Evolutionary conservation across 345 rosid genomes (phyloP), one percentile per base, ranked within the genome.

Genomic region (Brassica juncea): DNA sequence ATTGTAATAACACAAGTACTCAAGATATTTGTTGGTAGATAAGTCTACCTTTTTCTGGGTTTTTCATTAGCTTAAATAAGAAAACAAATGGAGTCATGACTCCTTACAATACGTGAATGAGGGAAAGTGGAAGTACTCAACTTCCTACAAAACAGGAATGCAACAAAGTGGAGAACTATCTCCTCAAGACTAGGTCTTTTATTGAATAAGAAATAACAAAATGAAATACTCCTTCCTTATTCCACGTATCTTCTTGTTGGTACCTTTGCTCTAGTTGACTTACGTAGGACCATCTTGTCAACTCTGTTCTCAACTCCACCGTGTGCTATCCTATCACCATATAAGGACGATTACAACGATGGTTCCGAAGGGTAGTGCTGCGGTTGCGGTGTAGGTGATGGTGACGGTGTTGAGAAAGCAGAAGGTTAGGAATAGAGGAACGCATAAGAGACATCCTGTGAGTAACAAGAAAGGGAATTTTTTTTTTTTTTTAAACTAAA

Each of bases 351-450:
- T 84, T 6, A 88, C 89, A 6, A 88, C 84, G 39, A 86, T 88
- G 9, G 91, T 88, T 21, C 89, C 91, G 52, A 86, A 82, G 19
- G 89, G 88, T 70, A 88, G 71, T 0, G 89, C 91, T 6, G 87
- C 89, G 62, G 89, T 88, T 54, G 91, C 89, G 37, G 77, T 81
- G 71, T 88, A 88, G 57, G 79, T 73, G 42, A 83, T 88, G 6
- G 91, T 89, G 54, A 88, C 88, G 14, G 89, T 86, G 66, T 87
- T 87, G 12, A 87, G 91, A 77, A 87, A 84, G 79, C 86, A 86
- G 78, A 87, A 86, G 0, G 87, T 84, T 70, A 86, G 74, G 54
- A 87, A 82, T 21, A 87, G 82, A 30, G 91, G 91, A 27, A 87
- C 89, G 63, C 87, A 87, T 83, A 86, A 87, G 15, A 88, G 86